Base-by-base conservation (phyloP, 2,329 filamentous ascomycete species). In the Fusarium metavorans region DNA sequence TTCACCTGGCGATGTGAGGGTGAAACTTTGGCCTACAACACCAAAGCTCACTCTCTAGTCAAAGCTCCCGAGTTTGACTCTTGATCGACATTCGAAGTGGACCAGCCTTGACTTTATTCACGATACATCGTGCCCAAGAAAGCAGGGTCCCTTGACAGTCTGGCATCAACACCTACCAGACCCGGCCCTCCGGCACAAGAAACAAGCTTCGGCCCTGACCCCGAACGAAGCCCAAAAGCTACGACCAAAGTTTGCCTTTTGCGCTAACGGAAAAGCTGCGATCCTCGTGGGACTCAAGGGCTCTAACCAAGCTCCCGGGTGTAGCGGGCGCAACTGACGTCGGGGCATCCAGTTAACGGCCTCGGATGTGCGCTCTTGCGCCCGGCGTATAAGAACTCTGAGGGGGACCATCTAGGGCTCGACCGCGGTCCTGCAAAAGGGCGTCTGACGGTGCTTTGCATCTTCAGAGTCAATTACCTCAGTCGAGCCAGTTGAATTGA, bases 321-420 rank as follows among this genome's bases (percentile, higher is more conserved):
- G 54, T 23, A 75, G 72, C 73, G 73, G 73, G 73, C 72, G 72
- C 74, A 68, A 56, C 52, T 63, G 43, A 43, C 61, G 25, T 14
- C 43, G 54, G 20, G 32, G 41, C 34, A 20, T 54, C 68, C n/a
- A 74, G 61, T 74, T 48, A 32, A 39, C 41, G 64, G 41, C 30
- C 34, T 72, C 48, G 54, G 34, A 61, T 56, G 71, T 56, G 41
- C 30, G 39, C 71, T 64, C 56, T 54, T 64, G 52, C 67, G 32
- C 73, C 43, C 27, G 34, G 23, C n/a, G 39, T 37, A 67, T 34
- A 66, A 60, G 60, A 64, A 59, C 35, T 63, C 18, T 34, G 34
- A n/a, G 57, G 48, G 27, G 58, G 20, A n/a, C 25, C 43, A 71
- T 61, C 64, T 52, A 61, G 43, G 68, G 50, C 57, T 72, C 57